Percentiles rank a stretch among this genome's conserved stretches.
phyloP scores from a whole-genome alignment of 75 land plant genomes.

The Picea glauca region DNA sequence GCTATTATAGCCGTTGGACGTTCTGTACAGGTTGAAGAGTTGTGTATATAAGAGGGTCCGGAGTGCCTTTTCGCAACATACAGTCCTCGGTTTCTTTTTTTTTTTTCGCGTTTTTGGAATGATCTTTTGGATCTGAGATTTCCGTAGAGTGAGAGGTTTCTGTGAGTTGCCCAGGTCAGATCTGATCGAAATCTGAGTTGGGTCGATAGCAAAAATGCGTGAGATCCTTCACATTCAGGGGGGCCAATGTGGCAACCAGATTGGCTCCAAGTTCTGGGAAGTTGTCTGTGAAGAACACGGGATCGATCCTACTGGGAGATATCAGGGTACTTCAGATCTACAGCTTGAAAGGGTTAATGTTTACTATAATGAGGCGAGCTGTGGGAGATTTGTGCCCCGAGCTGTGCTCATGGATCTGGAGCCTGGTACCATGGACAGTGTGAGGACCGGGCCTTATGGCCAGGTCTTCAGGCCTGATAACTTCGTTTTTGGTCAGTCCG shows the following conservation, averaged over 20 bases:
- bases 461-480: slow-evolving; percentile 45
- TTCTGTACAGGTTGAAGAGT: no score
- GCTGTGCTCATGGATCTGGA: slow-evolving; percentile 28
- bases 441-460: slow-evolving; percentile 14
- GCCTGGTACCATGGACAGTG: slow-evolving; percentile 31
- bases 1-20: no score
- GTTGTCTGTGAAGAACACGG: slow-evolving; percentile 29
- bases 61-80: no score
- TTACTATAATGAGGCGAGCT: slow-evolving; percentile 24
- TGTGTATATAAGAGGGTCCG: no score
- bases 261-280: slow-evolving; percentile 10
- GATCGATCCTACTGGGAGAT: slow-evolving; percentile 31
- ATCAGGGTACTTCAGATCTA: slow-evolving; percentile 22
- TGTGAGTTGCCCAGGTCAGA: no score
- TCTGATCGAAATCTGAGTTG: neutral
- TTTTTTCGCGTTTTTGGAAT: no score
- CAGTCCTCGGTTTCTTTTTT: no score
- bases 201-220: slow-evolving; percentile 17
- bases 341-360: slow-evolving; percentile 12
- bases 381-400: slow-evolving; percentile 21
- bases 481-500: slow-evolving; percentile 51
- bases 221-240: slow-evolving; percentile 37
- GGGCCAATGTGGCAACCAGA: slow-evolving; percentile 35
- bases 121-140: no score
- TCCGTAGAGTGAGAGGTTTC: no score